These are phyloP conservation scores for Deuterostichococcus epilithicus DNA, from an alignment of 139 green algal species.

Conservation along the genomic window DNA sequence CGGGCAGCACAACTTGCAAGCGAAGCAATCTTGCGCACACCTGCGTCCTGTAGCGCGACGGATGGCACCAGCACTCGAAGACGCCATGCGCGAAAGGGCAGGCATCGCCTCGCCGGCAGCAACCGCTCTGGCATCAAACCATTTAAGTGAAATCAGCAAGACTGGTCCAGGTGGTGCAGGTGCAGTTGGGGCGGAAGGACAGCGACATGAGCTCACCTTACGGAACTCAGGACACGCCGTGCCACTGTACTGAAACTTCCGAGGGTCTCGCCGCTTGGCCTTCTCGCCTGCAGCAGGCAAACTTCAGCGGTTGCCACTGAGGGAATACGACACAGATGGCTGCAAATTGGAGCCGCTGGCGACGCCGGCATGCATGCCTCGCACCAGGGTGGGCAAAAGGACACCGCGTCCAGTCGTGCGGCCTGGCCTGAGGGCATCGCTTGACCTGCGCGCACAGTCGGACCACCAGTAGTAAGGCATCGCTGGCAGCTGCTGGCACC, in stretches of 20 bases:
- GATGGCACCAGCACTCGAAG: slow-evolving; percentile 98
- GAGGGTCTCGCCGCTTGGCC: slow-evolving; percentile 69
- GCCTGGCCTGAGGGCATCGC: slow-evolving; percentile 42
- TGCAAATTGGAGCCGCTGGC: too few species aligned
- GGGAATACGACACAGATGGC: too few species aligned
- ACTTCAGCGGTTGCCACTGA: too few species aligned
- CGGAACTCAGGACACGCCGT: slow-evolving; percentile 88
- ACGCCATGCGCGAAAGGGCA: slow-evolving; percentile 94
- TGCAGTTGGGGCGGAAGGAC: background rate
- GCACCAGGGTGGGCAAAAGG: slow-evolving; percentile 63
- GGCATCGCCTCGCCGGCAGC: slow-evolving; percentile 74
- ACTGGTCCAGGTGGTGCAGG: background rate
- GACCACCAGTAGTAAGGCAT: too few species aligned
- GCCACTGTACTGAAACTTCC: slow-evolving; percentile 62
- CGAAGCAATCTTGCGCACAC: slow-evolving; percentile 15
- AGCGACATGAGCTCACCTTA: slow-evolving; percentile 40
- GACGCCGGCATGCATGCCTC: too few species aligned
- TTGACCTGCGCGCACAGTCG: slow-evolving; percentile 34
- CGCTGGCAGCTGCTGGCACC: too few species aligned
- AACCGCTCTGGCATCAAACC: slow-evolving; percentile 55
- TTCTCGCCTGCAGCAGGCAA: slow-evolving; percentile 66
- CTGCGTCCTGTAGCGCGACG: slow-evolving; percentile 84
- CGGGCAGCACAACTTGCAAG: background rate
- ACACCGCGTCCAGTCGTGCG: slow-evolving; percentile 77
- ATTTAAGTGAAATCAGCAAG: background rate